A percentile compares a stretch with the other conserved stretches of the same genome.
These are phyloP conservation scores for Ilyonectria mors-panacis DNA, from an alignment of 2,329 filamentous ascomycete species.

Conservation along the genomic window DNA sequence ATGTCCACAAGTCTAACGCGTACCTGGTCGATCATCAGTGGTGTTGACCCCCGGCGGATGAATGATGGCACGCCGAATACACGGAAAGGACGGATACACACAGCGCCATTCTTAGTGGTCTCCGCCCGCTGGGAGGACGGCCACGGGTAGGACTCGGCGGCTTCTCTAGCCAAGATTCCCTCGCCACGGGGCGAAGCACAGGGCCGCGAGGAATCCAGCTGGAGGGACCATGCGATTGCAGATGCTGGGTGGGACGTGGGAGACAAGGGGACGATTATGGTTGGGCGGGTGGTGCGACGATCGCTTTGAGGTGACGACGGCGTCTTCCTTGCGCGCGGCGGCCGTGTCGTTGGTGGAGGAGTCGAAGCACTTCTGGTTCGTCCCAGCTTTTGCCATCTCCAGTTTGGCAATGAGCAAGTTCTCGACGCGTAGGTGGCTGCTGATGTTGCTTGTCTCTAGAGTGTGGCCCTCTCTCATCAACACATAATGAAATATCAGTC, in stretches of 20 bases:
- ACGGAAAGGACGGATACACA: not conserved
- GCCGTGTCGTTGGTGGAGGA: not conserved
- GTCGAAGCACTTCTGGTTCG: not conserved
- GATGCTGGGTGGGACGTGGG: not conserved
- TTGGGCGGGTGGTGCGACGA: conserved; percentile 20
- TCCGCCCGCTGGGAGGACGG: not conserved
- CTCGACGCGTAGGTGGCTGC: too few species aligned
- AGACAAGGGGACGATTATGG: not conserved
- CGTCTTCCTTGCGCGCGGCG: conserved; percentile 12
- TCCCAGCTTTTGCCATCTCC: not conserved
- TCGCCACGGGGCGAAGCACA: not conserved
- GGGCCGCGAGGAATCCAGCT: not conserved
- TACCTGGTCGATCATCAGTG: not conserved
- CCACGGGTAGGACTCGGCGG: not conserved
- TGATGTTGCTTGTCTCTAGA: too few species aligned
- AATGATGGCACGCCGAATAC: not conserved
- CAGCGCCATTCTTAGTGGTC: not conserved
- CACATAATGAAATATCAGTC: too few species aligned
- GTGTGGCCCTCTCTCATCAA: too few species aligned
- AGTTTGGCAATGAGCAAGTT: too few species aligned
- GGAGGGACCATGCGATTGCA: not conserved
- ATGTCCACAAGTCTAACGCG: not conserved
- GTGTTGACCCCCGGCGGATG: not conserved
- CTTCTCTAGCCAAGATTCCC: not conserved
- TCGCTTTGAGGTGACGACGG: conserved; percentile 8